Evolutionary conservation across 208 protist genomes (phyloP).

Genomic region (Acanthamoeba lenticulata): DNA sequence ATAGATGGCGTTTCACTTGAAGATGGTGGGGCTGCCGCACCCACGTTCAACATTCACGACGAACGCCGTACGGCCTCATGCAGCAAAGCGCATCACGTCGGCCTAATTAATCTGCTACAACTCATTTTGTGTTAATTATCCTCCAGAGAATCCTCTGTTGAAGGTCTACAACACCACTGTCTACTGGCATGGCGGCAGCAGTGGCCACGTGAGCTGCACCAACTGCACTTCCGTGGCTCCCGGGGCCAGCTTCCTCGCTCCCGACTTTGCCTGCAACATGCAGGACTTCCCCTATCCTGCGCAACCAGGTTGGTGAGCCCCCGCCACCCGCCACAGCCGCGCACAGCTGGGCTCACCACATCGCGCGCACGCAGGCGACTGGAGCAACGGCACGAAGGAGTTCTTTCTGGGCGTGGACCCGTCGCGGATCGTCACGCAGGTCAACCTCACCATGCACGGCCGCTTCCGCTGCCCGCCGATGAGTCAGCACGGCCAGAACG

Average conservation of each 20-base stretch:
- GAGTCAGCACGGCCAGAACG: not conserved
- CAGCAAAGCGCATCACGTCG: too few relatives aligned
- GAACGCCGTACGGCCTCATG: too few relatives aligned
- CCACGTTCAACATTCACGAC: too few relatives aligned
- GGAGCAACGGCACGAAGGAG: conserved; percentile 55
- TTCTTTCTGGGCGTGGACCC: conserved; percentile 35
- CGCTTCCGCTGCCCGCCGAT: conserved; percentile 10
- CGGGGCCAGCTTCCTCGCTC: not conserved
- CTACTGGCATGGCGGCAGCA: conserved; percentile 34
- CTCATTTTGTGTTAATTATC: too few relatives aligned
- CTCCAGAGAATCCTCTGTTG: conserved; percentile 18
- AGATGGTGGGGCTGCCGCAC: too few relatives aligned
- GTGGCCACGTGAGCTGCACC: not conserved
- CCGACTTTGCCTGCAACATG: conserved; percentile 56
- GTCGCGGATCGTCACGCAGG: conserved; percentile 26
- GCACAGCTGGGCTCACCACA: not conserved
- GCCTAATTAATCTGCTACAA: too few relatives aligned
- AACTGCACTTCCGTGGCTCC: not conserved
- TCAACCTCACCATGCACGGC: conserved; percentile 65
- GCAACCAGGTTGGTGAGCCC: not conserved
- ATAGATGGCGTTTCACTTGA: too few relatives aligned
- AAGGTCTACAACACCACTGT: conserved; percentile 17
- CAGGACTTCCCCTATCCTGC: not conserved
- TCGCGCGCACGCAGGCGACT: not conserved
- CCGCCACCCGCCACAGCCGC: not conserved